Conservation (phyloP, 2,329 filamentous ascomycete genomes). For the Colletotrichum magnum region DNA sequence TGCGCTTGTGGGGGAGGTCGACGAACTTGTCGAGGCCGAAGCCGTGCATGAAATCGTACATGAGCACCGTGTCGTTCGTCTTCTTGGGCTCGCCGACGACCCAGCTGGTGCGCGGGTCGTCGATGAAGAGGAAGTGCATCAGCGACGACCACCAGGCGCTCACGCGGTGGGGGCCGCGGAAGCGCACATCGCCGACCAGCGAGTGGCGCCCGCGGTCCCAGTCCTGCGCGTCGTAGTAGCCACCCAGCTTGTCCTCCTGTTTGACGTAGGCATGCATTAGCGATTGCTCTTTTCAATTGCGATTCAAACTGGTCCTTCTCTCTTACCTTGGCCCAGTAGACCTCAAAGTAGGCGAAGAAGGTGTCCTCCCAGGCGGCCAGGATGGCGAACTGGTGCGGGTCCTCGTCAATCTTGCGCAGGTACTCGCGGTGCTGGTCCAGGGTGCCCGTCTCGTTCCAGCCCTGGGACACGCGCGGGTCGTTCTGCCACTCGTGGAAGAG, state of each 20-base stretch:
- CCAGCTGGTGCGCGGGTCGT: slow-evolving; percentile 69
- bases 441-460: slow-evolving; percentile 85
- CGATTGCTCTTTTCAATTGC: background rate
- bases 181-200: slow-evolving; percentile 71
- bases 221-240: slow-evolving; percentile 68
- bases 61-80: slow-evolving; percentile 77
- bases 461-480: slow-evolving; percentile 83
- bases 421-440: slow-evolving; percentile 82
- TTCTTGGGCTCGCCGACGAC: slow-evolving; percentile 80
- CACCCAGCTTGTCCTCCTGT: slow-evolving; percentile 69
- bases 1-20: slow-evolving; percentile 80
- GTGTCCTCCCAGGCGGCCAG: slow-evolving; percentile 80
- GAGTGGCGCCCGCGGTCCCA: slow-evolving; percentile 72
- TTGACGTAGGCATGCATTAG: background rate
- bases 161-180: slow-evolving; percentile 72
- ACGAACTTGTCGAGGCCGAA: slow-evolving; percentile 81
- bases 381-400: slow-evolving; percentile 79
- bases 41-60: slow-evolving; percentile 82
- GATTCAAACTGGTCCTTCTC: too few species aligned
- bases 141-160: slow-evolving; percentile 73
- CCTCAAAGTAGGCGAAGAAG: slow-evolving; percentile 83
- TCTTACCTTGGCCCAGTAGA: slow-evolving; percentile 80
- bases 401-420: slow-evolving; percentile 75
- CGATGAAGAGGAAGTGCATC: slow-evolving; percentile 75
- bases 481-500: slow-evolving; percentile 88